These are phyloP conservation scores for Starmerella stellata DNA, from an alignment of 805 yeast genomes.

Conservation along the genomic window DNA sequence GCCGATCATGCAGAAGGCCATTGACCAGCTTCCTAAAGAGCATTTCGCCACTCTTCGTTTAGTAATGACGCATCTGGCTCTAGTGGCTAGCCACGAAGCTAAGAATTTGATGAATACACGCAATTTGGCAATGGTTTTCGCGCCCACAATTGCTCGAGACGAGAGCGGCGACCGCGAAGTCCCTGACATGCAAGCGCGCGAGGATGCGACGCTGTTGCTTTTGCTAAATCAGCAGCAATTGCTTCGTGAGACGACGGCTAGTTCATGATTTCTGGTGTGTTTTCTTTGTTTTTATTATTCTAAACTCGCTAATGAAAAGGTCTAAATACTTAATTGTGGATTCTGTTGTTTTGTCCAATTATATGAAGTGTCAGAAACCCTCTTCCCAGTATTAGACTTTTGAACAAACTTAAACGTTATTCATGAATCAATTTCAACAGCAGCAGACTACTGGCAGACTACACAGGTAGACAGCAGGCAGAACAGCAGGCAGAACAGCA, in stretches of 20 bases:
- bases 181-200: conserved; percentile 64
- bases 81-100: conserved; percentile 35
- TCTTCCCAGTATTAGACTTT: no score
- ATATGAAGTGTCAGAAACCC: no score
- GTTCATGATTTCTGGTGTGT: no score
- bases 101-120: conserved; percentile 65
- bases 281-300: no score
- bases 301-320: no score
- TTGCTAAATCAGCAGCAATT: conserved; percentile 11
- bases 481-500: no score
- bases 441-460: no score
- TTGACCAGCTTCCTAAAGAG: conserved; percentile 43
- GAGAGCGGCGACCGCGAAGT: conserved; percentile 64
- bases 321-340: no score
- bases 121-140: conserved; percentile 80
- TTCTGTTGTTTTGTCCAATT: no score
- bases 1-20: conserved; percentile 30
- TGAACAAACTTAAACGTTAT: no score
- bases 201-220: conserved; percentile 58
- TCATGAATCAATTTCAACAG: no score
- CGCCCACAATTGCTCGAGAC: conserved; percentile 79
- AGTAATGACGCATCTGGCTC: conserved; percentile 46
- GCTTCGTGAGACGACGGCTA: not conserved
- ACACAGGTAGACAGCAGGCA: no score
- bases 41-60: conserved; percentile 40